Evolutionary conservation across 2,329 filamentous ascomycete genomes (phyloP).

Genomic region (Penicillium sclerotigenum): DNA sequence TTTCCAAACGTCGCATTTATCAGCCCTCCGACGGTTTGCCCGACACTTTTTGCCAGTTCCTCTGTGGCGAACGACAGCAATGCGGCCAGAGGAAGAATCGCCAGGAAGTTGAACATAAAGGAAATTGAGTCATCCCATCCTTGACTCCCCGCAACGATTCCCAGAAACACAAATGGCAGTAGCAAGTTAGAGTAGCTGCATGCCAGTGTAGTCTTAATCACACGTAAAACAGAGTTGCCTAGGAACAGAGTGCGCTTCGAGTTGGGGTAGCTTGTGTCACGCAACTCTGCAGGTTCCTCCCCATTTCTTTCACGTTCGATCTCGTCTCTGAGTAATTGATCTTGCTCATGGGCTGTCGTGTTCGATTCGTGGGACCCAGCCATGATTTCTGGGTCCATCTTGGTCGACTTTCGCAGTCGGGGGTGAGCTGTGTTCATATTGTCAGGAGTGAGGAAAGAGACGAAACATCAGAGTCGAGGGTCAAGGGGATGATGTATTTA

Average conservation of each 20-base stretch:
- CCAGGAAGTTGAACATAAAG: conserved; percentile 80
- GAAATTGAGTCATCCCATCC: conserved; percentile 56
- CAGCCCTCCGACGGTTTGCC: conserved; percentile 54
- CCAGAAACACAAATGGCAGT: conserved; percentile 68
- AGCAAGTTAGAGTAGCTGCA: conserved; percentile 78
- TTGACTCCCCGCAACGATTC: conserved; percentile 66
- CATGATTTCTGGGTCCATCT: background rate
- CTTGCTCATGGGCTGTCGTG: background rate
- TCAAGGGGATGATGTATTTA: background rate
- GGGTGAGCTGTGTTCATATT: conserved; percentile 1
- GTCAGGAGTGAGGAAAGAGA: background rate
- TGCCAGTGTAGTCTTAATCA: conserved; percentile 51
- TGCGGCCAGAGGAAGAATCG: conserved; percentile 55
- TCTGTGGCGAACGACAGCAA: conserved; percentile 57
- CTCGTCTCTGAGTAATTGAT: background rate
- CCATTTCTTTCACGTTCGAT: background rate
- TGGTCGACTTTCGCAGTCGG: conserved; percentile 6
- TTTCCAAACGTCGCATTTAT: conserved; percentile 60
- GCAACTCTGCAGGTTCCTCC: background rate
- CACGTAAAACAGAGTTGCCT: conserved; percentile 43
- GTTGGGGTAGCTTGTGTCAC: background rate
- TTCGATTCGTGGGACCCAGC: background rate
- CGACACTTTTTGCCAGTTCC: conserved; percentile 53
- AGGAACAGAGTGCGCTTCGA: conserved; percentile 30
- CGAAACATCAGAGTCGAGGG: background rate